A percentile compares a stretch with the other conserved stretches of the same genome.
Conservation (phyloP, 1,284 basidiomycete species). For the Fomitopsis pinicola region DNA sequence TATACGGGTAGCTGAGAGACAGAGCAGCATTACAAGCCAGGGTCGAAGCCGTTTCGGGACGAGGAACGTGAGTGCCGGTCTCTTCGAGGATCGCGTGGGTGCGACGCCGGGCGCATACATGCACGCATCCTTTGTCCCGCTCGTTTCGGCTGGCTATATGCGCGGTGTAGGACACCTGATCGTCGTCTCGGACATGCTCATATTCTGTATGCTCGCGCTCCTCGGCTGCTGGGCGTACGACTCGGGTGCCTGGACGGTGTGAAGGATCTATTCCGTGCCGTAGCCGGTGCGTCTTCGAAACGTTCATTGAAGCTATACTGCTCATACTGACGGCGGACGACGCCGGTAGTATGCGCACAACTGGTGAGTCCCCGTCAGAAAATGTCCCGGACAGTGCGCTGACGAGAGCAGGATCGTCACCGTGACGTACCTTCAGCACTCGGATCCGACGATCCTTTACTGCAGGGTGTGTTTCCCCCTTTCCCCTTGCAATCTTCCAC, state of each 20-base stretch:
- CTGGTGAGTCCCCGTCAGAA: constrained; percentile 26
- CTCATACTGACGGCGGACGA: not conserved
- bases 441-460: too few relatives aligned
- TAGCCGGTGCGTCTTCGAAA: constrained; percentile 39
- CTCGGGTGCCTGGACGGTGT: constrained; percentile 19
- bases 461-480: too few relatives aligned
- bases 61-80: constrained; percentile 16
- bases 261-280: constrained; percentile 44
- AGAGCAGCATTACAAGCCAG: constrained; percentile 29
- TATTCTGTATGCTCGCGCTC: constrained; percentile 39
- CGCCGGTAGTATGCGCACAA: constrained; percentile 24
- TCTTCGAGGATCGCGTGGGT: not conserved
- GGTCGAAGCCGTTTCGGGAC: constrained; percentile 28
- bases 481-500: too few relatives aligned
- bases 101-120: not conserved
- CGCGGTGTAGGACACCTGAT: constrained; percentile 27
- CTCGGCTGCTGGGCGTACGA: constrained; percentile 30
- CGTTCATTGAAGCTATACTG: too few relatives aligned
- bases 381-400: not conserved
- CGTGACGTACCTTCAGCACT: constrained; percentile 40
- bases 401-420: constrained; percentile 30
- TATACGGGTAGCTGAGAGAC: not conserved
- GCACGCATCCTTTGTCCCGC: too few relatives aligned
- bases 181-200: constrained; percentile 53
- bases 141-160: not conserved